Base-by-base conservation (phyloP, 2,329 filamentous ascomycete species). In the Botrytis medusae region DNA sequence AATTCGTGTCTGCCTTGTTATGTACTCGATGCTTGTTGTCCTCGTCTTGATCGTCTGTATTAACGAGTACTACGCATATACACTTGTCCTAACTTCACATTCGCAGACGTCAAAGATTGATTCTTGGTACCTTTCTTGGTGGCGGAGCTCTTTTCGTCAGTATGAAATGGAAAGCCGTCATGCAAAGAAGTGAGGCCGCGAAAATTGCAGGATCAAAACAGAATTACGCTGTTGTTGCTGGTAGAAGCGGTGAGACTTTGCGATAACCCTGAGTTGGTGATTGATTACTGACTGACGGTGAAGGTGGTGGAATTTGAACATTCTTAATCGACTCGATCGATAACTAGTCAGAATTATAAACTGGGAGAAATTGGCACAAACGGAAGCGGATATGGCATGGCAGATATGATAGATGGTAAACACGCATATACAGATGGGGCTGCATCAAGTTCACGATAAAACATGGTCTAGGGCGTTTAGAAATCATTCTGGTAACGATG, bases 101-200 rank as follows among this genome's bases (percentile, higher is more conserved):
- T 46, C 77, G 77, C 37, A 76, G 77, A 72, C 74, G 78, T 44
- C 77, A 74, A n/a, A 77, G 78, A 60, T 74, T 81, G 59, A 74
- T 81, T 16, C 72, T 81, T 29, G 71, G 74, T n/a, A 71, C 77
- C 12, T 76, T 80, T 44, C 57, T 81, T n/a, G 77, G 76, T n/a
- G 78, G 74, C 7, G 73, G 75, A 44, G 76, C 76, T 22, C 40
- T 79, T 1, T 81, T 81, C 65, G 74, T 80, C 54, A 78, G 77
- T 2, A 73, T 81, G 72, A 81, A 81, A 74, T 81, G 79, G 78
- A 74, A 75, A 34, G 80, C 80, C 10, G 80, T 81, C 5, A 71
- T 80, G 72, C 73, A 77, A 32, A 75, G 79, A 57, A 80, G 79
- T 75, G 79, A 81, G 71, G 80, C 76, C 6, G 80, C 79, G 9